Evolutionary conservation across 129 eudicot genomes (phyloP), one percentile per base, ranked within the genome.

Genomic region (Flaveria brownii): DNA sequence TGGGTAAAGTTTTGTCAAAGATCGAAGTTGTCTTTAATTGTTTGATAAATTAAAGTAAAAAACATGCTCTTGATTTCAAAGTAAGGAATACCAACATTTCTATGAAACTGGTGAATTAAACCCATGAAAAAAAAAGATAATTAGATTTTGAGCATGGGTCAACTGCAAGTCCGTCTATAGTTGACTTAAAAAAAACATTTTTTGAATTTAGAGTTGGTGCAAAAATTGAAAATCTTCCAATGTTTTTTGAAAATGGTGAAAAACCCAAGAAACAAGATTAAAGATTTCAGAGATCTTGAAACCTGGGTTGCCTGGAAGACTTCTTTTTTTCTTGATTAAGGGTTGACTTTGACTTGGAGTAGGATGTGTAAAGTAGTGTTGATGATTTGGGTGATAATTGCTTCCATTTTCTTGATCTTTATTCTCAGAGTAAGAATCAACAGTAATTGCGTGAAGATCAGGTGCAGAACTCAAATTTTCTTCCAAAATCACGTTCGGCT

Each of bases 241-340:
- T 50, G 25, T 50, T 64, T 17, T 57, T 20, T 69, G 54, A 36
- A 55, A 57, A 42, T 7, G 8, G 9, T 36, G 30, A 41, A 73
- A 73, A 52, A 52, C 9, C 67, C n/a, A 61, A 18, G 25, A 23
- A 56, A 43, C 13, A 39, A 20, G 61, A 61, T 51, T 43, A 14
- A 77, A 52, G 71, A 39, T 78, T 59, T 28, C 26, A 61, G 70
- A 55, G 70, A 80, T 67, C 28, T 67, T 28, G 67, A 46, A 45
- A 88, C 95, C 95, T 86, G 95, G 95, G 74, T 89, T 83, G 80
- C 95, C 95, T 52, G 95, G 95, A 74, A 86, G 91, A 67, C 73
- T 89, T 84, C 95, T 84, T 75, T 84, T 89, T 76, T 66, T 89
- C 89, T 89, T 89, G 73, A 55, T 66, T 51, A 75, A 77, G 14